Conservation (phyloP, 805 yeast species). For the Kregervanrija fluxuum region DNA sequence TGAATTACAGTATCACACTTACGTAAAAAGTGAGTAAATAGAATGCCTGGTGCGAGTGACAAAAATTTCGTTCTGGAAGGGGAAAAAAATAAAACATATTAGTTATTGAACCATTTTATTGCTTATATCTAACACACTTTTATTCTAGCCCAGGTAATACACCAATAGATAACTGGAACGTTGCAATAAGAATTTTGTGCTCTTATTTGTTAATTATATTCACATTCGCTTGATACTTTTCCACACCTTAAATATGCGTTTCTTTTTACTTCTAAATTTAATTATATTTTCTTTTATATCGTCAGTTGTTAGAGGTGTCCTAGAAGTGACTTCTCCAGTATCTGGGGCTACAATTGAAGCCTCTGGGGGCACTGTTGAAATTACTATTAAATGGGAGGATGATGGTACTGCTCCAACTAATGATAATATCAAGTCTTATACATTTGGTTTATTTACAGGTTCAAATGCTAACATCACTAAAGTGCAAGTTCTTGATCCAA, state of each 20-base stretch:
- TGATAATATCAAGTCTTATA: constrained; percentile 34
- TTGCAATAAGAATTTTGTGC: not conserved
- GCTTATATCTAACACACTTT: no score
- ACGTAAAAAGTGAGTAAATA: no score
- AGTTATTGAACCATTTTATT: no score
- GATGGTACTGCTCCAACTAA: constrained; percentile 44
- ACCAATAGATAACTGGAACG: no score
- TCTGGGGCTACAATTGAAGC: constrained; percentile 34
- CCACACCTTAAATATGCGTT: not conserved
- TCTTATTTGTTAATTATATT: constrained; percentile 1
- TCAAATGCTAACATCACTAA: constrained; percentile 27
- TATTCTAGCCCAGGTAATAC: no score
- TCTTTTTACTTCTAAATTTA: no score
- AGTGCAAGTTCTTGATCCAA: constrained; percentile 20
- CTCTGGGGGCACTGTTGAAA: constrained; percentile 27
- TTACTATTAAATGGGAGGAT: constrained; percentile 51
- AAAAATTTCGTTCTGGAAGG: no score
- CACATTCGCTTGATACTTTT: constrained; percentile 14
- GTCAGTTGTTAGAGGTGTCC: constrained; percentile 7
- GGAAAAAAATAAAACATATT: no score
- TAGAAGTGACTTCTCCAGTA: constrained; percentile 36
- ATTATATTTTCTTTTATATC: no score
- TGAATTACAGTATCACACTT: no score
- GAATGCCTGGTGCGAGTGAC: no score
- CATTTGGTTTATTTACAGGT: constrained; percentile 66